phyloP scores from a whole-genome alignment of 176 grass and related monocot species.

The Raddia distichophylla region DNA sequence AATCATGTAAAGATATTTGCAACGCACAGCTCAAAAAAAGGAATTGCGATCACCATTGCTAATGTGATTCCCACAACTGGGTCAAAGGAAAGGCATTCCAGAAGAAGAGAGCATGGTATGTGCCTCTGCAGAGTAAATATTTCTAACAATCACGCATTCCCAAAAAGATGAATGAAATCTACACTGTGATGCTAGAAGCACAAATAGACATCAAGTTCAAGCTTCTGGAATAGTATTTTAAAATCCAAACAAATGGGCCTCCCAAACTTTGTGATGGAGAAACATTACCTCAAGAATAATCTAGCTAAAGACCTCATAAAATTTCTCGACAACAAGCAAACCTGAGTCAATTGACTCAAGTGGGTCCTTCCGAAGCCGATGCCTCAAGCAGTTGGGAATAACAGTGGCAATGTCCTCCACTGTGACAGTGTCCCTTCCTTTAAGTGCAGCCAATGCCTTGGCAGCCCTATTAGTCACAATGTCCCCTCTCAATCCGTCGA shows the following conservation, averaged over 20 bases:
- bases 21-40: not conserved
- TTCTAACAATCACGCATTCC: not conserved
- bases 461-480: slow-evolving; percentile 90
- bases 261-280: slow-evolving; percentile 32
- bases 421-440: slow-evolving; percentile 83
- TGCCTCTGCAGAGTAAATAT: not conserved
- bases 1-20: not conserved
- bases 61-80: not conserved
- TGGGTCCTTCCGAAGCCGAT: slow-evolving; percentile 94
- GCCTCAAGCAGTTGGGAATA: slow-evolving; percentile 96
- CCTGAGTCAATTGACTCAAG: slow-evolving; percentile 95
- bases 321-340: slow-evolving; percentile 92
- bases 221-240: slow-evolving; percentile 17
- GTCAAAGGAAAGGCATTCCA: not conserved
- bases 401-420: slow-evolving; percentile 92
- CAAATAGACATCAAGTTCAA: slow-evolving; percentile 34
- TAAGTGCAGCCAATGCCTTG: slow-evolving; percentile 85
- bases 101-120: not conserved
- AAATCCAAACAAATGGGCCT: slow-evolving; percentile 26
- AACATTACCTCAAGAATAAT: slow-evolving; percentile 44
- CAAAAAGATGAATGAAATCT: slow-evolving; percentile 12
- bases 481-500: slow-evolving; percentile 93
- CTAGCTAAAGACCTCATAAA: slow-evolving; percentile 94
- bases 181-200: slow-evolving; percentile 34
- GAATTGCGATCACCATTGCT: not conserved